These are phyloP conservation scores for Aspergillus oerlinghausenensis DNA, from an alignment of 2,329 filamentous ascomycete genomes.

Conservation along the genomic window DNA sequence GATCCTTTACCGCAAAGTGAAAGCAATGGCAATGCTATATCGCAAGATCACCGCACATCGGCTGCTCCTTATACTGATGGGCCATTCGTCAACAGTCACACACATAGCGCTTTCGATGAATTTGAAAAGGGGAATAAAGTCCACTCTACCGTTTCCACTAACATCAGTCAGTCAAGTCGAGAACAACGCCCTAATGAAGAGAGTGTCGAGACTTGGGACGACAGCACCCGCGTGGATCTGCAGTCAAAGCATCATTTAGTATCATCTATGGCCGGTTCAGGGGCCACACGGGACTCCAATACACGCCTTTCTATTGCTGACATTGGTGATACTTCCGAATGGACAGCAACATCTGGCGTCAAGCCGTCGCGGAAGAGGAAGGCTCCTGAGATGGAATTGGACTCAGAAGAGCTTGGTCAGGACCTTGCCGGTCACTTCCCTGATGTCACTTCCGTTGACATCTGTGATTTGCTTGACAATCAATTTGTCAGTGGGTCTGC, in stretches of 20 bases:
- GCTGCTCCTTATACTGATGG: constrained; percentile 17
- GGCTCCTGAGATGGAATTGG: constrained; percentile 23
- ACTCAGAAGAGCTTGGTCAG: not conserved
- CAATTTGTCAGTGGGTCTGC: not conserved
- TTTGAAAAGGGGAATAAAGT: not conserved
- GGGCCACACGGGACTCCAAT: not conserved
- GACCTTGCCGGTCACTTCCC: not conserved
- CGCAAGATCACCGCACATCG: not conserved
- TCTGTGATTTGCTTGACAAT: not conserved
- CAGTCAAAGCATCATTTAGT: not conserved
- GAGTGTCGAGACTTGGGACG: not conserved
- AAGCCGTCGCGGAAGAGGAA: constrained; percentile 23
- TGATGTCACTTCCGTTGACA: not conserved
- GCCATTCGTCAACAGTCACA: constrained; percentile 12
- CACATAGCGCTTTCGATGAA: not conserved
- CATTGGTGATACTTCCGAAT: constrained; percentile 10
- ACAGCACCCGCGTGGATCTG: not conserved
- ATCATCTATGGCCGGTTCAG: not conserved
- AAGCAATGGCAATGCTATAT: not conserved
- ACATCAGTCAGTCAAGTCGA: not conserved
- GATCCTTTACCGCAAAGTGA: not conserved
- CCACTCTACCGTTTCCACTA: not conserved
- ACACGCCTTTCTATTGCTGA: constrained; percentile 15
- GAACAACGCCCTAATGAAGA: not conserved
- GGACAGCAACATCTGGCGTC: not conserved